phyloP scores from a whole-genome alignment of 208 protist genomes.

The Leishmania gerbilli region DNA sequence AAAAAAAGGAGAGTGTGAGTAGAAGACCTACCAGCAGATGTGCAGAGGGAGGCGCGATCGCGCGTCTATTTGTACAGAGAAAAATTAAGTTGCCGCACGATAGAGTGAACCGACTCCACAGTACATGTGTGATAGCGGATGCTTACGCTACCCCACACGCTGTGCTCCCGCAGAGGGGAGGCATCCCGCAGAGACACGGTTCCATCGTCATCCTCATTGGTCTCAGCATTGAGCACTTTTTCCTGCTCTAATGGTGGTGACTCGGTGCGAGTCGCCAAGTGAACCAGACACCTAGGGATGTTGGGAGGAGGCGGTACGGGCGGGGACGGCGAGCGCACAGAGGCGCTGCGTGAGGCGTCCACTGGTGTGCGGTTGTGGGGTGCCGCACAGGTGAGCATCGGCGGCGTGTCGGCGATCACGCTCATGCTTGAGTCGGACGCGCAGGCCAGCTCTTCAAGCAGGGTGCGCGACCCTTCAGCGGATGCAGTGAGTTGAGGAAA shows the following conservation, averaged over 20 bases:
- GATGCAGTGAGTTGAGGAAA: not conserved
- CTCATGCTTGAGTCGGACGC: slow-evolving; percentile 20
- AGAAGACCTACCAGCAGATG: not conserved
- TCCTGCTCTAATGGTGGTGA: too few relatives aligned
- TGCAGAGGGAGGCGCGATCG: not conserved
- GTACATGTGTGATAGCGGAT: slow-evolving; percentile 22
- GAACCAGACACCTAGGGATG: not conserved
- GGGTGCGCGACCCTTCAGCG: not conserved
- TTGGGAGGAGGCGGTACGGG: not conserved
- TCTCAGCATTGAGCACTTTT: not conserved
- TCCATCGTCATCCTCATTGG: slow-evolving; percentile 1
- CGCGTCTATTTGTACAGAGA: slow-evolving; percentile 22
- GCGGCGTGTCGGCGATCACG: not conserved
- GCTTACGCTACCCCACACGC: slow-evolving; percentile 13
- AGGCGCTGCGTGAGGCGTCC: not conserved
- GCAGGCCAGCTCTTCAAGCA: slow-evolving; percentile 26
- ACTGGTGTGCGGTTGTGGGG: slow-evolving; percentile 4
- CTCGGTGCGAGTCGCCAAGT: not conserved
- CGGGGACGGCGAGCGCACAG: slow-evolving; percentile 6
- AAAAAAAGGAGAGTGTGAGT: not conserved
- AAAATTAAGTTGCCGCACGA: slow-evolving; percentile 31
- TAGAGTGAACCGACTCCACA: slow-evolving; percentile 22
- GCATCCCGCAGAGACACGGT: slow-evolving; percentile 25
- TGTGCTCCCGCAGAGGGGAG: slow-evolving; percentile 31
- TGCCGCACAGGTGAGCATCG: not conserved